Percentiles rank a stretch among this genome's conserved stretches.
phyloP scores from a whole-genome alignment of 148 eudicot genomes.

The Rhododendron griersonianum region DNA sequence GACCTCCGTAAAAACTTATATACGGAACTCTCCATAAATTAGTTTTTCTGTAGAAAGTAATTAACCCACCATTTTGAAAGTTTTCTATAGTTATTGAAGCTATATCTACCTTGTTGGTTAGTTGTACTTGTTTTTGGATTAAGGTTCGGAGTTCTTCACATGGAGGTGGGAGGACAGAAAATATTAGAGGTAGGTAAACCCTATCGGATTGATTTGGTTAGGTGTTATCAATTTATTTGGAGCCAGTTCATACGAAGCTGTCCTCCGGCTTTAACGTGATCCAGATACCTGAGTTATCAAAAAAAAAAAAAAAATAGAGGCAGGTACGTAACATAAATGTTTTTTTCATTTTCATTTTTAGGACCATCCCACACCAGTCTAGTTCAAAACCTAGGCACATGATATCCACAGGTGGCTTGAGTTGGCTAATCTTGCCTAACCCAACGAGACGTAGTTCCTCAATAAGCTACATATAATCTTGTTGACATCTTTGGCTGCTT shows the following conservation, averaged over 20 bases:
- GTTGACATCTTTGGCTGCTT: background rate
- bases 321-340: slow-evolving; percentile 8
- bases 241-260: too few species aligned
- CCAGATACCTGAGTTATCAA: background rate
- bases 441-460: background rate
- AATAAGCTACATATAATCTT: background rate
- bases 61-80: background rate
- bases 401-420: slow-evolving; percentile 34
- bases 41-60: too few species aligned
- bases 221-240: background rate
- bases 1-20: too few species aligned
- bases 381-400: slow-evolving; percentile 51
- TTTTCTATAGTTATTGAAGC: slow-evolving; percentile 11
- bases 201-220: background rate
- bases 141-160: slow-evolving; percentile 27
- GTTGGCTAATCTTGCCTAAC: slow-evolving; percentile 23
- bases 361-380: slow-evolving; percentile 32
- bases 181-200: background rate
- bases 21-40: too few species aligned
- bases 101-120: slow-evolving; percentile 33
- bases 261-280: background rate
- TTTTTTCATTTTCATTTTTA: background rate
- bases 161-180: slow-evolving; percentile 6
- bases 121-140: slow-evolving; percentile 15
- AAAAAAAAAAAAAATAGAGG: slow-evolving; percentile 14